A percentile compares a stretch with the other conserved stretches of the same genome.
Conservation (phyloP, 345 rosid species). For the Camelina neglecta region DNA sequence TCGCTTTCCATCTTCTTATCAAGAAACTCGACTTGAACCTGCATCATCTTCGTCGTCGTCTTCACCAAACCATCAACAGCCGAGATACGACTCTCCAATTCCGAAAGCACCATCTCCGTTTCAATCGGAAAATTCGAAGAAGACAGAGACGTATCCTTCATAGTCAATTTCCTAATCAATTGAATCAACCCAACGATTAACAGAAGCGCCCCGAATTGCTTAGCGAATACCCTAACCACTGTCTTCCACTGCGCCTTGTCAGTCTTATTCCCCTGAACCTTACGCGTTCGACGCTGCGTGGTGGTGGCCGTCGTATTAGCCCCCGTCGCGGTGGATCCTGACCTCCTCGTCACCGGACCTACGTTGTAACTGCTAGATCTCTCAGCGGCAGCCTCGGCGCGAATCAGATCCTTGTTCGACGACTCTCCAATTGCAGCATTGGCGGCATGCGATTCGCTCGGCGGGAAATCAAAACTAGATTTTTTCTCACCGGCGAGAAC, state of each 20-base stretch:
- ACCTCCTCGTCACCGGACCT: conserved; percentile 54
- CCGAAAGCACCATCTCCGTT: conserved; percentile 52
- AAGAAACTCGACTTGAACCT: conserved; percentile 82
- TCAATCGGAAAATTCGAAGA: conserved; percentile 32
- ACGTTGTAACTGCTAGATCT: conserved; percentile 52
- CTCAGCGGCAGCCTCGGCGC: conserved; percentile 56
- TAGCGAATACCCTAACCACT: conserved; percentile 60
- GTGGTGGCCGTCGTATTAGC: conserved; percentile 50
- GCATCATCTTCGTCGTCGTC: conserved; percentile 78
- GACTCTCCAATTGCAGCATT: conserved; percentile 37
- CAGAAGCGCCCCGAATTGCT: conserved; percentile 67
- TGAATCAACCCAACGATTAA: conserved; percentile 69
- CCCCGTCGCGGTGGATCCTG: conserved; percentile 46
- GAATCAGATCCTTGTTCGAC: conserved; percentile 60
- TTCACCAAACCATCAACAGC: conserved; percentile 77
- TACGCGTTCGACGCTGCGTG: conserved; percentile 70
- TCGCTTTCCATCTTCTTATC: conserved; percentile 70
- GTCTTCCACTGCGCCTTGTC: conserved; percentile 71
- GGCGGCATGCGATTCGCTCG: conserved; percentile 47
- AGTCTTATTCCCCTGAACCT: conserved; percentile 45
- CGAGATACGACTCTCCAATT: conserved; percentile 71
- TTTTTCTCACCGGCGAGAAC: conserved; percentile 60
- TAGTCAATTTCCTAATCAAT: conserved; percentile 57
- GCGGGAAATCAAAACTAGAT: conserved; percentile 54
- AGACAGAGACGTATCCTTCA: conserved; percentile 41